Percentiles rank a stretch among this genome's conserved stretches.
phyloP scores from a whole-genome alignment of 164 flowering plant genomes.

The Euptelea pleiosperma region DNA sequence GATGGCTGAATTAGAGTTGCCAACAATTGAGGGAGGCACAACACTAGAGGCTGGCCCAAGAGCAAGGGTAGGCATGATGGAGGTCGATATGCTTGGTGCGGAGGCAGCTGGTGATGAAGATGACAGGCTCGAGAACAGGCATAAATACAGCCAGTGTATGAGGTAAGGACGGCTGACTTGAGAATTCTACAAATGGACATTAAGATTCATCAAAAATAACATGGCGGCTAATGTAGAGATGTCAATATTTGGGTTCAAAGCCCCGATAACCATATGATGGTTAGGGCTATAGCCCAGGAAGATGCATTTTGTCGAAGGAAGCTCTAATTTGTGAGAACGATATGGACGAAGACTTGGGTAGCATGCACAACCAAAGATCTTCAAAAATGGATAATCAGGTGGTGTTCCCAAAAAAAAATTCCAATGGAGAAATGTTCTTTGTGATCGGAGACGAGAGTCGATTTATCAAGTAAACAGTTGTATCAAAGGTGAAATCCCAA shows the following conservation, averaged over 20 bases:
- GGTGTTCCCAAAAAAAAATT: neutral
- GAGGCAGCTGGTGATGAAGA: neutral
- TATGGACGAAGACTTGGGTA: slow-evolving; percentile 10
- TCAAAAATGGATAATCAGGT: slow-evolving; percentile 4
- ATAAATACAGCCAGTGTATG: neutral
- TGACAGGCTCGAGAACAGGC: neutral
- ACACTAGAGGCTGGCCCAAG: too few species aligned
- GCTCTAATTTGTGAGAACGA: neutral
- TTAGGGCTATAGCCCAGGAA: slow-evolving; percentile 12
- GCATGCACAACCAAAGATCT: slow-evolving; percentile 6
- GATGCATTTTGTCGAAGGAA: neutral
- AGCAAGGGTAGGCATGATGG: too few species aligned
- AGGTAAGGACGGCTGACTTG: neutral
- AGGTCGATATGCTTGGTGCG: too few species aligned
- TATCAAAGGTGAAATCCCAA: neutral
- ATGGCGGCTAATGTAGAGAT: neutral
- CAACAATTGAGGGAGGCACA: too few species aligned
- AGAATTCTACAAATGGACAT: neutral
- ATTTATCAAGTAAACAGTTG: neutral
- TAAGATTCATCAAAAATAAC: slow-evolving; percentile 11
- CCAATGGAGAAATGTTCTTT: neutral
- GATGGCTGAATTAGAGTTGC: neutral
- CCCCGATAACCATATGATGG: slow-evolving; percentile 5
- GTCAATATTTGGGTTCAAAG: neutral
- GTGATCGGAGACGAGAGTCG: neutral